Percentiles rank a stretch among this genome's conserved stretches.
phyloP scores from a whole-genome alignment of 1,284 basidiomycete genomes.

The Afroboletus lepidellus region DNA sequence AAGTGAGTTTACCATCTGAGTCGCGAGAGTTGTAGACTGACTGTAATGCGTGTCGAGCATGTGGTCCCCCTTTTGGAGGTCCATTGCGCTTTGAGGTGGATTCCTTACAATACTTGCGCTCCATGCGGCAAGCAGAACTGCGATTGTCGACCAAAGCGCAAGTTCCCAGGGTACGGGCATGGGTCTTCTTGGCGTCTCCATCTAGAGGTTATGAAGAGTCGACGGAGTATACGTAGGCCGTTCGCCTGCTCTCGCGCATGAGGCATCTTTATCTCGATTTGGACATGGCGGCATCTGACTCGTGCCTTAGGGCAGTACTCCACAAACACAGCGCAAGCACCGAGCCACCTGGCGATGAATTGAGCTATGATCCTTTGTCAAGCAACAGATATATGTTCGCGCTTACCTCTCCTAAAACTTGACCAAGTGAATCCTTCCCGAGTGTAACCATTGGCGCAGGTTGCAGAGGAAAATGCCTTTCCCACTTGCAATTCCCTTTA shows the following conservation, averaged over 20 bases:
- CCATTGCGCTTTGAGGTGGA: background rate
- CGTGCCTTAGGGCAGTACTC: background rate
- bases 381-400: conserved; percentile 6
- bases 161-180: conserved; percentile 17
- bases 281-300: background rate
- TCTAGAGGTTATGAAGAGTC: conserved; percentile 4
- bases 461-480: conserved; percentile 9
- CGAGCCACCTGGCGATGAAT: background rate
- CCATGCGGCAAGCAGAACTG: conserved; percentile 22
- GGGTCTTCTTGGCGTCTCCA: conserved; percentile 11
- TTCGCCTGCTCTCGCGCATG: background rate
- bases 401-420: background rate
- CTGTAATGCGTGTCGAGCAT: conserved; percentile 15
- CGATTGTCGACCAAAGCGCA: conserved; percentile 22
- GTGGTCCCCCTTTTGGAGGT: background rate
- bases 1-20: conserved; percentile 9
- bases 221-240: background rate
- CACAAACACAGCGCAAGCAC: conserved; percentile 12
- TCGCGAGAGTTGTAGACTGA: conserved; percentile 7
- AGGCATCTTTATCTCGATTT: conserved; percentile 5
- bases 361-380: background rate
- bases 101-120: conserved; percentile 15
- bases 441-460: background rate
- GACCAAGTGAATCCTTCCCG: background rate
- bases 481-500: conserved; percentile 4